Percentiles rank a stretch among this genome's conserved stretches.
Evolutionary conservation across 345 rosid genomes (phyloP).

Genomic region (Ceriops decandra): DNA sequence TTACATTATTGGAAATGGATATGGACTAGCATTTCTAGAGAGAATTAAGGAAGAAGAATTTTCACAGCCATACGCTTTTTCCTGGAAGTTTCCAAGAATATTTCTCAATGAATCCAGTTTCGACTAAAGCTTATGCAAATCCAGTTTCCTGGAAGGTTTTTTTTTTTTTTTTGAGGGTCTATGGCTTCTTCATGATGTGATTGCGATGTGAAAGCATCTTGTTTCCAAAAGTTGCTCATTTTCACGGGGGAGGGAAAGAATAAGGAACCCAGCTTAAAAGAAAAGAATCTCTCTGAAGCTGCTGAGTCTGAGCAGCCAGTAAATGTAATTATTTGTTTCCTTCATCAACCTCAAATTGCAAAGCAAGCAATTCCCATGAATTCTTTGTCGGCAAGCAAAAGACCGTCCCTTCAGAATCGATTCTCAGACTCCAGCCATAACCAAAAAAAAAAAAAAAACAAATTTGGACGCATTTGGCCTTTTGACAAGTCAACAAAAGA

Average conservation of each 20-base stretch:
- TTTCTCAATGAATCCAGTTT: neutral
- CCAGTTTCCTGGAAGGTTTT: neutral
- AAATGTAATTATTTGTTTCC: neutral
- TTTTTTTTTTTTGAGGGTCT: no score
- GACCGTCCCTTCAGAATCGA: neutral
- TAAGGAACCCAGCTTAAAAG: neutral
- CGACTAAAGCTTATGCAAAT: no score
- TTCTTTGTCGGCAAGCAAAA: conserved; percentile 13
- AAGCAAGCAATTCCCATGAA: conserved; percentile 9
- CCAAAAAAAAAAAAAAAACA: neutral
- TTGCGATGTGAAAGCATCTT: neutral
- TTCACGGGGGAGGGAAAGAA: conserved; percentile 10
- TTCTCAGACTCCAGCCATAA: neutral
- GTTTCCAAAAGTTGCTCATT: neutral
- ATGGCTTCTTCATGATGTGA: neutral
- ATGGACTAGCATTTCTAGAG: no score
- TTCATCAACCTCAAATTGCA: neutral
- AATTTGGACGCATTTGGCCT: neutral
- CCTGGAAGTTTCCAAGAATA: conserved; percentile 8
- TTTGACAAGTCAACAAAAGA: neutral
- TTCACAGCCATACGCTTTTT: neutral
- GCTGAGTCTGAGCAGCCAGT: neutral
- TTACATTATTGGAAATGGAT: no score
- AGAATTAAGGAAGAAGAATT: no score
- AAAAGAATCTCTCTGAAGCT: neutral